Base-by-base conservation (phyloP, 2,329 filamentous ascomycete species). In the Aspergillus sp. region DNA sequence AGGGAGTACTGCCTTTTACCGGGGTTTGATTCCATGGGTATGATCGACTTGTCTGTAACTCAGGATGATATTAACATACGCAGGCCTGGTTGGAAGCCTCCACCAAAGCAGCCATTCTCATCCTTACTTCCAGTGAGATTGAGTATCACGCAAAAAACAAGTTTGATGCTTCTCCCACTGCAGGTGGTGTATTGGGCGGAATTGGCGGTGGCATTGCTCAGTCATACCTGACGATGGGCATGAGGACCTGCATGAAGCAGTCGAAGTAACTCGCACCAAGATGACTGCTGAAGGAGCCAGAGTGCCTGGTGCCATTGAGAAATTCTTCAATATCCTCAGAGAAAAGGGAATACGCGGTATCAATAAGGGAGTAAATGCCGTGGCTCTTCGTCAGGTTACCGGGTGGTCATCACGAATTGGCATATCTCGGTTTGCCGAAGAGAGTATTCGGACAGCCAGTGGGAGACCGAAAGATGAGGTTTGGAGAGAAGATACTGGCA, bases 191-290 rank as follows among this genome's bases (percentile, higher is more conserved):
- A 73, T 65, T 78, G 27, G 91, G 91, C 59, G 90, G 91, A 67
- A 88, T 97, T 75, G 79, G 83, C 11, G 91, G 91, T 64, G 91
- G 91, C 76, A 83, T 96, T 46, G 90, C 90, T 34, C 91, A 96
- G 75, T 90, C 91, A 49, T 96, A 97, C 69, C 90, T 90, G 56
- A 97, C 91, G 68, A 96, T 97, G 90, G 90, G 91, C 58, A 96
- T 96, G 83, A 96, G 90, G 74, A 96, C 91, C 47, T 96, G 91
- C 81, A 97, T 96, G 91, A 97, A 82, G 96, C 91, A 54, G 90
- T 96, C 57, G 90, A 96, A 73, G 96, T 96, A 71, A 97, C 91
- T 62, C 90, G 95, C 74, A 85, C 90, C 77, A 95, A 95, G 79
- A 75, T 90, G 59, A 87, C 27, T 31, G 41, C 27, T 3, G 30